Percentiles rank a stretch among this genome's conserved stretches.
Conservation (phyloP, 192 early-diverging fungal species). For the Obelidium mucronatum region DNA sequence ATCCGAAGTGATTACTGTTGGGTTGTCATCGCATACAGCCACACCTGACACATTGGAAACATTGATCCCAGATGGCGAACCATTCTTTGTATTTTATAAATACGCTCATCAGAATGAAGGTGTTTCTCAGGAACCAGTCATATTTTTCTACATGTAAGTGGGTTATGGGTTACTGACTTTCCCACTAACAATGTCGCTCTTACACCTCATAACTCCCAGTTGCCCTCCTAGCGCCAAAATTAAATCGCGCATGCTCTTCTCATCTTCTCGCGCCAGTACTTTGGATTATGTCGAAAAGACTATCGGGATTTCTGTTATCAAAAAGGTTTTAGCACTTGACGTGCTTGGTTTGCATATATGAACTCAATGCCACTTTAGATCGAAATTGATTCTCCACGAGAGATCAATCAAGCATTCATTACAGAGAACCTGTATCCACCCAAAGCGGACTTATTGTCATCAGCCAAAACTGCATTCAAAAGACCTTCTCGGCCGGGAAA, state of each 20-base stretch:
- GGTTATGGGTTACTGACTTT: background rate
- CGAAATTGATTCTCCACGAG: constrained; percentile 16
- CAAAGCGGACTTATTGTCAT: background rate
- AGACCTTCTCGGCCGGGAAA: constrained; percentile 11
- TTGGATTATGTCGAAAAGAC: constrained; percentile 58
- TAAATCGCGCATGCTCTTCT: constrained; percentile 91
- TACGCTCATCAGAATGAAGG: constrained; percentile 59
- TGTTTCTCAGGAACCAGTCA: constrained; percentile 51
- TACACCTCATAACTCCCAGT: constrained; percentile 77
- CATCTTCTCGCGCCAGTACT: constrained; percentile 73
- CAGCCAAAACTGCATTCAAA: constrained; percentile 15
- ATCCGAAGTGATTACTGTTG: constrained; percentile 34
- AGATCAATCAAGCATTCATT: background rate
- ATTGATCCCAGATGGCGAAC: constrained; percentile 58
- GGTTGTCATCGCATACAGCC: constrained; percentile 57
- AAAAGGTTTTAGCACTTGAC: background rate
- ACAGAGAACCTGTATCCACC: constrained; percentile 1
- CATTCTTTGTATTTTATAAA: constrained; percentile 77
- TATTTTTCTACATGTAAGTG: constrained; percentile 28
- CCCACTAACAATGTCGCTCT: background rate
- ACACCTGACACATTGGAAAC: constrained; percentile 26
- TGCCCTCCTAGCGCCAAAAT: constrained; percentile 86
- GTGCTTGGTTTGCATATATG: background rate
- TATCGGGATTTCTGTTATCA: background rate
- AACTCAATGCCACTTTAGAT: background rate